phyloP scores from a whole-genome alignment of 176 grass and related monocot genomes.

The Rhynchospora tenuis region DNA sequence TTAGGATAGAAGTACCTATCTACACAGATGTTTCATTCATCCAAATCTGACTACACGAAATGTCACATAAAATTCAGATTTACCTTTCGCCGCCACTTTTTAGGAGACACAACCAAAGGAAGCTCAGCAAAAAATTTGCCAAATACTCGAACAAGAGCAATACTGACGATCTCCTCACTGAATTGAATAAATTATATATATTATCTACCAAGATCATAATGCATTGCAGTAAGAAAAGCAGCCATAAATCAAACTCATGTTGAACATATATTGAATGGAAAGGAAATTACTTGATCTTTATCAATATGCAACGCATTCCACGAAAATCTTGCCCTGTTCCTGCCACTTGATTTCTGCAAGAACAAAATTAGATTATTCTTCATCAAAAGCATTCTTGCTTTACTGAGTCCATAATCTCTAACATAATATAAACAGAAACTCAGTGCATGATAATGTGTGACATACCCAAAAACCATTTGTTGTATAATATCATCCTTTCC shows the following conservation, averaged over 20 bases:
- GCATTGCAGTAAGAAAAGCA: background rate
- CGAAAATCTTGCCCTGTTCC: slow-evolving; percentile 41
- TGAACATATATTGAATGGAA: background rate
- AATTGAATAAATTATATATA: background rate
- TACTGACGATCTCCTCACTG: slow-evolving; percentile 8
- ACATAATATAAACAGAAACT: background rate
- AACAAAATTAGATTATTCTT: slow-evolving; percentile 3
- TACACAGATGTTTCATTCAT: background rate
- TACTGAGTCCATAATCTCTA: slow-evolving; percentile 7
- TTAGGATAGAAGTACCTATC: background rate
- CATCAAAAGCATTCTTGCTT: slow-evolving; percentile 12
- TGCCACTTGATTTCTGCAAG: slow-evolving; percentile 37
- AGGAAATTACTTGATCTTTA: slow-evolving; percentile 46
- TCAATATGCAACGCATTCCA: slow-evolving; percentile 55
- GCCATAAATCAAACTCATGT: background rate
- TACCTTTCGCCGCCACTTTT: slow-evolving; percentile 7
- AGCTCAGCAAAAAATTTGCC: slow-evolving; percentile 23
- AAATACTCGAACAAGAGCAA: slow-evolving; percentile 18
- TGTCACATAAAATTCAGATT: background rate
- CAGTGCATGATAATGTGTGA: slow-evolving; percentile 27
- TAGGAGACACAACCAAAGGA: slow-evolving; percentile 17
- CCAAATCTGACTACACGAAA: background rate
- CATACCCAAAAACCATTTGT: slow-evolving; percentile 59
- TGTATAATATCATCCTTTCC: slow-evolving; percentile 20
- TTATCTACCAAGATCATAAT: background rate